Conservation (phyloP, 2,329 filamentous ascomycete species). For the Aspergillus versicolor region DNA sequence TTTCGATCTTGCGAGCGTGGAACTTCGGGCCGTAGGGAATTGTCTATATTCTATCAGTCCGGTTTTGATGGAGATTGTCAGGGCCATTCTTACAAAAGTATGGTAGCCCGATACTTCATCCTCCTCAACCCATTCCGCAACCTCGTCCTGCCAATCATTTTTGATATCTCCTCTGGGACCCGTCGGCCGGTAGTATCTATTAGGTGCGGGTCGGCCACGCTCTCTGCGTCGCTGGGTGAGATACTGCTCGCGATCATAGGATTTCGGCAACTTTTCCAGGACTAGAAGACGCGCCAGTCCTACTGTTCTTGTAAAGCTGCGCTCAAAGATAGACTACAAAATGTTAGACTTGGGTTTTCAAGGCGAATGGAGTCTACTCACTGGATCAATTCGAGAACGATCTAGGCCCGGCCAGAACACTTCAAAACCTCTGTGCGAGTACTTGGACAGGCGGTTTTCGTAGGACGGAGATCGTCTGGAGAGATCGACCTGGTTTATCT, state of each 20-base stretch:
- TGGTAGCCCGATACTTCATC: conserved; percentile 78
- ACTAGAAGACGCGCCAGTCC: conserved; percentile 78
- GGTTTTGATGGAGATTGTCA: neutral
- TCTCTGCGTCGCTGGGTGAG: conserved; percentile 68
- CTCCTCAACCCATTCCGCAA: conserved; percentile 78
- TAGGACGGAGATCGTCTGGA: conserved; percentile 80
- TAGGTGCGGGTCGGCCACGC: conserved; percentile 63
- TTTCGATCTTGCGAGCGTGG: conserved; percentile 65
- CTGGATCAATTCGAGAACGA: conserved; percentile 71
- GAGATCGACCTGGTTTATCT: conserved; percentile 78
- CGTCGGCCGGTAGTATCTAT: conserved; percentile 41
- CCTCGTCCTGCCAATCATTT: conserved; percentile 72
- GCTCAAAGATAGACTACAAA: conserved; percentile 70
- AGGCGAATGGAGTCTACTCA: conserved; percentile 11
- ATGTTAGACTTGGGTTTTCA: neutral
- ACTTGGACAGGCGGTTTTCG: conserved; percentile 82
- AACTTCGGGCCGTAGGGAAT: conserved; percentile 40
- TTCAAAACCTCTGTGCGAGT: conserved; percentile 81
- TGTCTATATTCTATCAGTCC: conserved; percentile 20
- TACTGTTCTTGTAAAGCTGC: conserved; percentile 72
- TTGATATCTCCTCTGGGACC: conserved; percentile 69
- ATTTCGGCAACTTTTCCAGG: conserved; percentile 72
- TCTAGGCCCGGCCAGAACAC: conserved; percentile 76
- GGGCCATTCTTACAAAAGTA: conserved; percentile 63
- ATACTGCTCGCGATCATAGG: conserved; percentile 67